These are phyloP conservation scores for Novakomyces olei DNA, from an alignment of 805 yeast species.

Conservation along the genomic window DNA sequence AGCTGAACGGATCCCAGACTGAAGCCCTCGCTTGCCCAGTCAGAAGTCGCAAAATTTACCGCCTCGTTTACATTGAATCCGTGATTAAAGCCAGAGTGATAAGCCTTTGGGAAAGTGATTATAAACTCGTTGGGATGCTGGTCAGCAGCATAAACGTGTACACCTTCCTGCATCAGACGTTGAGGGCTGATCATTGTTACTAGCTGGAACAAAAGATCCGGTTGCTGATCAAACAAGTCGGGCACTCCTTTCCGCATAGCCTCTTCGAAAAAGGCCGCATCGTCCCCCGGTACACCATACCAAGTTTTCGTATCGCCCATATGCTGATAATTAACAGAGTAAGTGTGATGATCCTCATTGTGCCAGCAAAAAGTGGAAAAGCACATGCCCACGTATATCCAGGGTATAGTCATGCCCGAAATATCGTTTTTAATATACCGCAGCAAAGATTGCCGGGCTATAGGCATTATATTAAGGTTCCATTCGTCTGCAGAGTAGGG, in stretches of 20 bases:
- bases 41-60: constrained; percentile 21
- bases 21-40: constrained; percentile 15
- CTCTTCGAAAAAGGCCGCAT: constrained; percentile 41
- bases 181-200: constrained; percentile 62
- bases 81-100: constrained; percentile 74
- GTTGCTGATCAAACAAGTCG: constrained; percentile 62
- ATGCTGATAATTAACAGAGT: constrained; percentile 82
- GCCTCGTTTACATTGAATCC: constrained; percentile 42
- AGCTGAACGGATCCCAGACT: constrained; percentile 14
- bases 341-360: constrained; percentile 79
- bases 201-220: constrained; percentile 70
- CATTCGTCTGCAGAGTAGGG: constrained; percentile 17
- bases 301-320: constrained; percentile 75
- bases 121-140: constrained; percentile 67
- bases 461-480: constrained; percentile 19
- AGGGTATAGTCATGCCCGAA: constrained; percentile 87
- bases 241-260: constrained; percentile 48
- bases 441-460: constrained; percentile 16
- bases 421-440: constrained; percentile 19
- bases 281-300: constrained; percentile 68
- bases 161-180: constrained; percentile 23
- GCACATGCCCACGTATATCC: constrained; percentile 80
- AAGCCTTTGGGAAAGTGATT: constrained; percentile 70
- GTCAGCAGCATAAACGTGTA: constrained; percentile 32
- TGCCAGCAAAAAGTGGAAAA: constrained; percentile 94